Evolutionary conservation across 345 rosid species (phyloP).

Genomic region (Rhodomyrtus tomentosa): DNA sequence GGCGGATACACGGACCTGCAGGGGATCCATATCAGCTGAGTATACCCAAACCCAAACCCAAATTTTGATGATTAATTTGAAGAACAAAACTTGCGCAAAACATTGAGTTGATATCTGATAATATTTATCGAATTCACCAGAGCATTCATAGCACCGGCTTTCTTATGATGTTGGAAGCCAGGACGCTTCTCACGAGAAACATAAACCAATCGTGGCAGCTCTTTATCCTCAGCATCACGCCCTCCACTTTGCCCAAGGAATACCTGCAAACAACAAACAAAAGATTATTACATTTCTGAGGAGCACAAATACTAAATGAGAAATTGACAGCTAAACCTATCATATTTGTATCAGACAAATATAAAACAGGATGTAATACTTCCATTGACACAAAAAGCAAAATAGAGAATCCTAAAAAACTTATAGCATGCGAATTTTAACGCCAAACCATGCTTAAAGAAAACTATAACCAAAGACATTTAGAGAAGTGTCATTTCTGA

Average conservation of each 20-base stretch:
- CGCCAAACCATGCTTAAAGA: background rate
- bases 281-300: background rate
- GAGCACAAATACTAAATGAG: background rate
- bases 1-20: conserved; percentile 85
- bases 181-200: conserved; percentile 94
- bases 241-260: conserved; percentile 94
- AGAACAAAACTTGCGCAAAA: background rate
- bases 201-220: conserved; percentile 78
- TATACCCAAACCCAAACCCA: background rate
- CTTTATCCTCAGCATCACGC: conserved; percentile 87
- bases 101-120: background rate
- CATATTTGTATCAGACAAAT: background rate
- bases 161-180: conserved; percentile 92
- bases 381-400: background rate
- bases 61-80: background rate
- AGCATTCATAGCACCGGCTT: conserved; percentile 96
- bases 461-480: background rate
- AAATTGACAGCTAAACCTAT: background rate
- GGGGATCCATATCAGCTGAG: background rate
- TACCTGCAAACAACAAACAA: conserved; percentile 37
- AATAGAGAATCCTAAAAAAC: background rate
- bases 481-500: background rate
- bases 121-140: conserved; percentile 32
- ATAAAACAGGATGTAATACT: background rate
- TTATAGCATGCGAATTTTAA: background rate